Conservation (phyloP, 2,329 filamentous ascomycete species). For the Parastagonospora nodorum region DNA sequence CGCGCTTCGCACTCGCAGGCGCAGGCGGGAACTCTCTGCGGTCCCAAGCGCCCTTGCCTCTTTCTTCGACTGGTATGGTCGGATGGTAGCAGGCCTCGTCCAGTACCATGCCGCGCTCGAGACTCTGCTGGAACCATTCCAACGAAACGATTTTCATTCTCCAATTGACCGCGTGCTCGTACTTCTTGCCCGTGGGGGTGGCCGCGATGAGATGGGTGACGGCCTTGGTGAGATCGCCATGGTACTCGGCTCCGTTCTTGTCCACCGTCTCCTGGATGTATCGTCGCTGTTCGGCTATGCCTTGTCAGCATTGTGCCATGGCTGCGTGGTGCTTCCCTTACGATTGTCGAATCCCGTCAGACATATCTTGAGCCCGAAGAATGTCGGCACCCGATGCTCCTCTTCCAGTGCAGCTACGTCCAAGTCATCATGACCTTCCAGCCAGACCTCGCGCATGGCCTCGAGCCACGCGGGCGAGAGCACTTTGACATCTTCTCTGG, state of each 20-base stretch:
- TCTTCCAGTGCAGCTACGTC: conserved; percentile 73
- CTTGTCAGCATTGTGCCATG: conserved; percentile 29
- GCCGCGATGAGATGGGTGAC: conserved; percentile 88
- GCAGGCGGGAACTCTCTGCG: conserved; percentile 37
- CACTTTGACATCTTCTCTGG: conserved; percentile 82
- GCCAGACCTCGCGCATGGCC: conserved; percentile 79
- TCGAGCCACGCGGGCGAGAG: conserved; percentile 86
- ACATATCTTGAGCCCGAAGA: conserved; percentile 68
- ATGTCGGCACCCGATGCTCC: conserved; percentile 66
- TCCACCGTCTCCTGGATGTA: conserved; percentile 71
- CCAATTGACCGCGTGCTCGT: conserved; percentile 84
- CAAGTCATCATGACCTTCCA: conserved; percentile 74
- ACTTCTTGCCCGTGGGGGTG: conserved; percentile 84
- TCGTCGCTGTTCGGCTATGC: conserved; percentile 66
- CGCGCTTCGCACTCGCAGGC: conserved; percentile 49
- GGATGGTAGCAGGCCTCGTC: conserved; percentile 88
- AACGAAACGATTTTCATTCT: conserved; percentile 76
- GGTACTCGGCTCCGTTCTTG: conserved; percentile 79
- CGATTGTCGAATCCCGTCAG: conserved; percentile 73
- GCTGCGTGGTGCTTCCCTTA: conserved; percentile 42
- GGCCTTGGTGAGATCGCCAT: conserved; percentile 81
- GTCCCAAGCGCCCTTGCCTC: conserved; percentile 79
- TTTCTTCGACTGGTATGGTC: conserved; percentile 67
- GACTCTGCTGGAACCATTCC: conserved; percentile 84
- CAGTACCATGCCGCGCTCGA: conserved; percentile 85